A percentile compares a stretch with the other conserved stretches of the same genome.
Conservation (phyloP, 805 yeast species). For the Torulaspora quercuum region DNA sequence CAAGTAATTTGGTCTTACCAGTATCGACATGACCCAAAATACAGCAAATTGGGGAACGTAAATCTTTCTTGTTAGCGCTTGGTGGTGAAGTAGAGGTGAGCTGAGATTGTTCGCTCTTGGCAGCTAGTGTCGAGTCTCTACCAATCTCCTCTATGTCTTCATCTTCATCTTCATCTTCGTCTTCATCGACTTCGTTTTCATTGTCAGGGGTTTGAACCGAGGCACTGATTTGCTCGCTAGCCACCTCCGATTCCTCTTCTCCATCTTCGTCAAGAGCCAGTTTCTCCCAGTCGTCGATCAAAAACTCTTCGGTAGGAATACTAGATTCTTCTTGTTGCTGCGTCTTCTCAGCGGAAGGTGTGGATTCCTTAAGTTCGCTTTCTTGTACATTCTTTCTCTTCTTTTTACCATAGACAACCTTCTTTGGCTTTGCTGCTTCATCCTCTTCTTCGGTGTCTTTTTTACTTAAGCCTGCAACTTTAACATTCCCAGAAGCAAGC, state of each 20-base stretch:
- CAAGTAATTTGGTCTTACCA: conserved; percentile 96
- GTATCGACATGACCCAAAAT: conserved; percentile 99
- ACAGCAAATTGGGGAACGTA: conserved; percentile 99
- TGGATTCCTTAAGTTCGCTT: conserved; percentile 30
- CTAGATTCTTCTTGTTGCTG: conserved; percentile 27
- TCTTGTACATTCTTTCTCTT: conserved; percentile 48
- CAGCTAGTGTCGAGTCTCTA: conserved; percentile 20
- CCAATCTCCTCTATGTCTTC: conserved; percentile 29
- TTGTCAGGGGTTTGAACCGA: conserved; percentile 32
- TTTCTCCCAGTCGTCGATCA: conserved; percentile 85
- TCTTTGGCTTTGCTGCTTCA: conserved; percentile 51
- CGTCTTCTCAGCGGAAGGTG: conserved; percentile 22
- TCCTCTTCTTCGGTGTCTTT: conserved; percentile 22
- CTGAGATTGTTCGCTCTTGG: not conserved
- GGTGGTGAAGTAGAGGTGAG: conserved; percentile 30
- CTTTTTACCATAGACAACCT: conserved; percentile 67
- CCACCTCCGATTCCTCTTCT: conserved; percentile 38
- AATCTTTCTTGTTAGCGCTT: conserved; percentile 44
- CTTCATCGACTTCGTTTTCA: conserved; percentile 35
- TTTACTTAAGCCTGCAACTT: conserved; percentile 66
- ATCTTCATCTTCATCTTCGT: conserved; percentile 32
- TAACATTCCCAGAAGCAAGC: conserved; percentile 66
- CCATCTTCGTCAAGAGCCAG: conserved; percentile 59
- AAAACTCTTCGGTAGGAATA: conserved; percentile 50
- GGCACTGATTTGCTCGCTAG: conserved; percentile 19